Evolutionary conservation across 768 basidiomycete genomes (phyloP).

Genomic region (Tylopilus felleus): DNA sequence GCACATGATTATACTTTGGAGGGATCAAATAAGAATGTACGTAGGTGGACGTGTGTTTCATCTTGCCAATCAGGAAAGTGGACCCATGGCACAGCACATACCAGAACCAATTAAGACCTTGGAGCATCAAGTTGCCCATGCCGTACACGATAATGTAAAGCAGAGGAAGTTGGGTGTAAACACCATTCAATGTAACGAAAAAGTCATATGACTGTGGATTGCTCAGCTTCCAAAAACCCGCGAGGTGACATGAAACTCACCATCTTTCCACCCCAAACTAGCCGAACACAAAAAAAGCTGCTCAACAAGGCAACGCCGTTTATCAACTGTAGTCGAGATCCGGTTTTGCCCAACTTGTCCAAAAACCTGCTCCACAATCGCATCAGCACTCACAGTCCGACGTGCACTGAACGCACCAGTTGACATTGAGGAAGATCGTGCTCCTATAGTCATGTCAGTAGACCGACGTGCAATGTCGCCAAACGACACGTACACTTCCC

Average conservation of each 20-base stretch:
- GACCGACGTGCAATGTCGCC: background rate
- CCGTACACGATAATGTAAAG: slow-evolving; percentile 50
- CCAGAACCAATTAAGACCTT: slow-evolving; percentile 79
- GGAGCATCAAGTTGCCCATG: slow-evolving; percentile 60
- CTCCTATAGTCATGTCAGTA: slow-evolving; percentile 41
- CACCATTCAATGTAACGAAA: slow-evolving; percentile 52
- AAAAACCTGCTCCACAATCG: slow-evolving; percentile 50
- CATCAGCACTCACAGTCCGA: background rate
- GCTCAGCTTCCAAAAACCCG: slow-evolving; percentile 2
- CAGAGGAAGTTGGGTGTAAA: slow-evolving; percentile 52
- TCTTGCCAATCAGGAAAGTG: too few relatives aligned
- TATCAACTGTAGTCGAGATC: slow-evolving; percentile 59
- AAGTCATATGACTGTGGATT: slow-evolving; percentile 60
- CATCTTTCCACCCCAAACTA: slow-evolving; percentile 64
- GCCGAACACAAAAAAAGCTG: slow-evolving; percentile 66
- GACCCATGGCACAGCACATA: slow-evolving; percentile 30
- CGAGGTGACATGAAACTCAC: slow-evolving; percentile 13
- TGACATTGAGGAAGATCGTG: slow-evolving; percentile 85
- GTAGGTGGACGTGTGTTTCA: too few relatives aligned
- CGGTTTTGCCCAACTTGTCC: slow-evolving; percentile 73
- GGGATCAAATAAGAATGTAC: too few relatives aligned
- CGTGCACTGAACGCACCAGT: slow-evolving; percentile 53
- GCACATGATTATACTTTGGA: too few relatives aligned
- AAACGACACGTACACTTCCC: slow-evolving; percentile 62
- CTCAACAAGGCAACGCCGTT: slow-evolving; percentile 68